phyloP scores from a whole-genome alignment of 768 basidiomycete species.

The Lactifluus rugatus region DNA sequence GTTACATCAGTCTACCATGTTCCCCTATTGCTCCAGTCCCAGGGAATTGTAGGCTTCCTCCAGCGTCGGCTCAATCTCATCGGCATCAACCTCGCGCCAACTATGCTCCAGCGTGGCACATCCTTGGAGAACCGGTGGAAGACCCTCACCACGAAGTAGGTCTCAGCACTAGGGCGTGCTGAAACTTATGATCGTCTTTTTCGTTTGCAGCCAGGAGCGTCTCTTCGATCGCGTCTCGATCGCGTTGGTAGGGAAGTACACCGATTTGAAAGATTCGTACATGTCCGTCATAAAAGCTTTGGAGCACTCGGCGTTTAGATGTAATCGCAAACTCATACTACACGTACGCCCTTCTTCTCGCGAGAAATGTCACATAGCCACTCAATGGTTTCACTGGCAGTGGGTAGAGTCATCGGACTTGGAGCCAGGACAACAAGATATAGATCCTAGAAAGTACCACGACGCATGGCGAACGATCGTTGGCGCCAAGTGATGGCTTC shows the following conservation, averaged over 20 bases:
- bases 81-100: constrained; percentile 41
- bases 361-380: not conserved
- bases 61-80: constrained; percentile 71
- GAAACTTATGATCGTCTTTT: not conserved
- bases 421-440: constrained; percentile 70
- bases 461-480: constrained; percentile 93
- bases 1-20: constrained; percentile 97
- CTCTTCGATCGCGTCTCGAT: constrained; percentile 83
- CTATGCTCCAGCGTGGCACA: constrained; percentile 51
- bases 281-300: constrained; percentile 97
- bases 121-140: constrained; percentile 71
- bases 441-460: constrained; percentile 80
- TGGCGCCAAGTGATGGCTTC: constrained; percentile 59
- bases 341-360: constrained; percentile 42
- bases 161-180: not conserved
- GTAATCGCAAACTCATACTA: constrained; percentile 72
- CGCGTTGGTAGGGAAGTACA: constrained; percentile 95
- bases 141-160: constrained; percentile 68
- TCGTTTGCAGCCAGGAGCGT: constrained; percentile 68
- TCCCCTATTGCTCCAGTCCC: constrained; percentile 81
- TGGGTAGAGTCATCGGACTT: constrained; percentile 96
- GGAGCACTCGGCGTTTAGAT: constrained; percentile 93
- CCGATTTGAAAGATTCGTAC: constrained; percentile 92
- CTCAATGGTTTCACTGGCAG: constrained; percentile 30
- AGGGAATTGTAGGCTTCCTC: constrained; percentile 85